These are phyloP conservation scores for Globisporangium emineosum DNA, from an alignment of 352 stramenopile genomes.

Conservation along the genomic window DNA sequence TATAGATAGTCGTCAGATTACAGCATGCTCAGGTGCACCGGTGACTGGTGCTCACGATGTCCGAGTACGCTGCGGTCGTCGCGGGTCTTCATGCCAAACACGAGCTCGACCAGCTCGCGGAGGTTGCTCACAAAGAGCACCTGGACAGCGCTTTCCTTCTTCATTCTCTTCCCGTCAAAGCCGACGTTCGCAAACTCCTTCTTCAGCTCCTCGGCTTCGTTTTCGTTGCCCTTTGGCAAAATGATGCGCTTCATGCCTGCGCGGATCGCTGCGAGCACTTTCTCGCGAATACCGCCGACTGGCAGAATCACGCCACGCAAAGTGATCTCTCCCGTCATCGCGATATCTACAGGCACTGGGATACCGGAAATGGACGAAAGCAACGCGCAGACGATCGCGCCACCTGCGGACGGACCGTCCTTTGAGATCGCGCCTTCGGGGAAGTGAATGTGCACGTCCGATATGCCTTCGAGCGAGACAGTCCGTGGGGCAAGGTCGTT, in stretches of 20 bases:
- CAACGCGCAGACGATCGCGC: constrained; percentile 84
- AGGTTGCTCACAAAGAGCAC: constrained; percentile 71
- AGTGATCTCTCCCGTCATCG: constrained; percentile 89
- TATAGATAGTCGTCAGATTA: constrained; percentile 18
- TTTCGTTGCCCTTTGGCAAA: constrained; percentile 67
- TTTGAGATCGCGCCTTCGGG: constrained; percentile 88
- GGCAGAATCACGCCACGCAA: constrained; percentile 86
- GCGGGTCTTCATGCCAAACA: constrained; percentile 63
- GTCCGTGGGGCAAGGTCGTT: constrained; percentile 16
- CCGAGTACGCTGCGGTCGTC: constrained; percentile 28
- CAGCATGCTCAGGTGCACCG: constrained; percentile 48
- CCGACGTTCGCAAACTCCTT: constrained; percentile 48
- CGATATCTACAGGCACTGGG: constrained; percentile 71
- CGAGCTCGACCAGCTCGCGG: constrained; percentile 56
- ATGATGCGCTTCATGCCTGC: constrained; percentile 84
- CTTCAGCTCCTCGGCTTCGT: constrained; percentile 66
- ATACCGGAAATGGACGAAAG: constrained; percentile 70
- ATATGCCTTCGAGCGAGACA: constrained; percentile 52
- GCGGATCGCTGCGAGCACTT: constrained; percentile 83
- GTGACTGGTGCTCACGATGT: constrained; percentile 12
- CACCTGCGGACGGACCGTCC: constrained; percentile 84
- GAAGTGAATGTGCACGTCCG: constrained; percentile 87
- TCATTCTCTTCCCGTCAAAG: constrained; percentile 15
- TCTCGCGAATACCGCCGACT: constrained; percentile 90
- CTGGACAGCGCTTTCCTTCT: constrained; percentile 32